These are phyloP conservation scores for Nakazawaea sp. DNA, from an alignment of 805 yeast species.

Conservation along the genomic window DNA sequence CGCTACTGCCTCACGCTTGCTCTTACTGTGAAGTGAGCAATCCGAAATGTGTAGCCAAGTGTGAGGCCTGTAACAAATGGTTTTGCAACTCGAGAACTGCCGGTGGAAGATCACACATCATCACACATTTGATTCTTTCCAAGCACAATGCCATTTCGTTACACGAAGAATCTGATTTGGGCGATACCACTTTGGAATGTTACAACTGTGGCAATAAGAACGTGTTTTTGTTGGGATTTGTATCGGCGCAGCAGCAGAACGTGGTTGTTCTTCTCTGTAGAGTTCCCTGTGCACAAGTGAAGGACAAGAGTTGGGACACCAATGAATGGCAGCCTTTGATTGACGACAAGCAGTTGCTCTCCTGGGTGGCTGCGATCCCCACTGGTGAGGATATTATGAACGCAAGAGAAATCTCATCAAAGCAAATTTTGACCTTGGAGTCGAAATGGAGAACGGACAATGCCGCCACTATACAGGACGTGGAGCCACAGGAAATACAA, in stretches of 20 bases:
- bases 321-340: constrained; percentile 83
- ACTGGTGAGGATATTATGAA: constrained; percentile 52
- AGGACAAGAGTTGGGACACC: constrained; percentile 81
- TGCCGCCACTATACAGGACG: constrained; percentile 31
- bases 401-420: constrained; percentile 49
- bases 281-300: constrained; percentile 76
- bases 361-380: constrained; percentile 79
- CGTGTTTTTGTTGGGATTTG: constrained; percentile 77
- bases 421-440: constrained; percentile 68
- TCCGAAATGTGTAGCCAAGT: constrained; percentile 62
- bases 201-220: constrained; percentile 84
- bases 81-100: constrained; percentile 73
- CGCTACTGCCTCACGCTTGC: too few species aligned
- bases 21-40: constrained; percentile 71
- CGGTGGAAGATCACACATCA: constrained; percentile 67
- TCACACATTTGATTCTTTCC: constrained; percentile 77
- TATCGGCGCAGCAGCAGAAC: constrained; percentile 78
- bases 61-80: constrained; percentile 78
- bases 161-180: constrained; percentile 76
- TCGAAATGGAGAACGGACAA: constrained; percentile 74
- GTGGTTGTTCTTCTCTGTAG: constrained; percentile 85
- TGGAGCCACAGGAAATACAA: constrained; percentile 25
- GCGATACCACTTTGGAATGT: constrained; percentile 85
- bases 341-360: constrained; percentile 66
- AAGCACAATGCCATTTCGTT: constrained; percentile 69